These are phyloP conservation scores for Solanum chiquidenum DNA, from an alignment of 257 asterid genomes.

Conservation along the genomic window DNA sequence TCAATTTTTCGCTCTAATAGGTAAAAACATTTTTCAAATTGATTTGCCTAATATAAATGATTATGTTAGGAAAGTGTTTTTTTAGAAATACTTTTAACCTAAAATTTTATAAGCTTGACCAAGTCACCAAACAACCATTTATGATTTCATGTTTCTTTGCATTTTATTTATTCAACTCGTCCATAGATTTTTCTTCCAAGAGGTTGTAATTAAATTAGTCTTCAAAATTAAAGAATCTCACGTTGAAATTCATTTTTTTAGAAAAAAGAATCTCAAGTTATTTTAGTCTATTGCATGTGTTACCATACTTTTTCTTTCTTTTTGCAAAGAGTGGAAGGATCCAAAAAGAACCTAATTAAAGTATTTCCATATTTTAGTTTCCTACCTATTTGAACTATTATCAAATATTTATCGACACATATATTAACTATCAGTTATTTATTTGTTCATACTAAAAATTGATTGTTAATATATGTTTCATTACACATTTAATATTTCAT, in stretches of 20 bases:
- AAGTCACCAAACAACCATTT: neutral
- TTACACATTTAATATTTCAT: fast-evolving
- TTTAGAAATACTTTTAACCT: too few species aligned
- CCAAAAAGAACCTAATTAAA: neutral
- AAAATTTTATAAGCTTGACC: neutral
- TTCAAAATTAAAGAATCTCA: neutral
- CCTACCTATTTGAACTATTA: neutral
- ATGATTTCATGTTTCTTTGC: neutral
- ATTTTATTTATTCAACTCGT: neutral
- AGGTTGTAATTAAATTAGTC: neutral
- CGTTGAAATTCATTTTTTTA: neutral
- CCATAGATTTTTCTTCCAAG: neutral
- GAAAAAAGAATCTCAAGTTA: neutral
- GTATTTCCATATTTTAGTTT: neutral
- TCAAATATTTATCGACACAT: too few species aligned
- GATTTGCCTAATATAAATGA: too few species aligned
- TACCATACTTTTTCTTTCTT: neutral
- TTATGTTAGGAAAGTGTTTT: too few species aligned
- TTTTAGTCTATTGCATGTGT: neutral
- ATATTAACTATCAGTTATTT: neutral
- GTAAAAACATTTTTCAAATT: too few species aligned
- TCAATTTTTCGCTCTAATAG: too few species aligned
- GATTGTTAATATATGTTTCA: neutral
- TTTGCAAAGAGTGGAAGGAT: neutral
- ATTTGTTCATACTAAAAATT: neutral